phyloP scores from a whole-genome alignment of 2,329 filamentous ascomycete genomes.

The Penicillium sp. region DNA sequence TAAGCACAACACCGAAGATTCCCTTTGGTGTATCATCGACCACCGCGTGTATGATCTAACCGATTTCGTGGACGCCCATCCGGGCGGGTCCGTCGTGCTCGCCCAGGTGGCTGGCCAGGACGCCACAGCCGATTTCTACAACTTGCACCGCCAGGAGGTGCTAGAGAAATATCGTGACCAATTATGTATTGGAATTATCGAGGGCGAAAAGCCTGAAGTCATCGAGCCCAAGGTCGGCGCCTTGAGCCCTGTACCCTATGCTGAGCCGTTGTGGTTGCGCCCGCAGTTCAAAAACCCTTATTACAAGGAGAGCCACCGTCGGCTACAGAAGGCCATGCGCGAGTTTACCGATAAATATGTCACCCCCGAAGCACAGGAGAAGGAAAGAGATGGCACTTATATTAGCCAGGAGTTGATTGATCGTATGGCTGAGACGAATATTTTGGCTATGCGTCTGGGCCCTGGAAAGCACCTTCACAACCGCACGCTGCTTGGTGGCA shows the following conservation, averaged over 20 bases:
- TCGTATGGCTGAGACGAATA: conserved; percentile 70
- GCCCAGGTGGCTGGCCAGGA: conserved; percentile 79
- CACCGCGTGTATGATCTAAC: conserved; percentile 83
- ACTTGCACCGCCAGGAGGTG: conserved; percentile 89
- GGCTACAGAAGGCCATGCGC: conserved; percentile 68
- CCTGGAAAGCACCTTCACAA: conserved; percentile 80
- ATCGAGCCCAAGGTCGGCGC: conserved; percentile 69
- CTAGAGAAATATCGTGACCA: conserved; percentile 71
- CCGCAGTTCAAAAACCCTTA: conserved; percentile 77
- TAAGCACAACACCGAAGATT: conserved; percentile 73
- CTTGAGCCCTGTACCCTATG: conserved; percentile 76
- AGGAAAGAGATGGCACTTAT: conserved; percentile 71
- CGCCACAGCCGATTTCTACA: conserved; percentile 83
- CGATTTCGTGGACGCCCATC: conserved; percentile 83
- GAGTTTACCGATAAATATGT: conserved; percentile 72
- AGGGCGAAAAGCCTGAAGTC: conserved; percentile 73
- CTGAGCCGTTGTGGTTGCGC: conserved; percentile 79
- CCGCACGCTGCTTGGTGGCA: conserved; percentile 66
- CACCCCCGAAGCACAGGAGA: conserved; percentile 71
- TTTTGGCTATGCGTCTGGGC: conserved; percentile 79
- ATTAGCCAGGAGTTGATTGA: conserved; percentile 73
- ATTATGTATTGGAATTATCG: conserved; percentile 73
- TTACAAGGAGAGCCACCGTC: conserved; percentile 72
- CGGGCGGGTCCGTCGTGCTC: conserved; percentile 77
- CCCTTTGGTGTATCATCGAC: conserved; percentile 82